Evolutionary conservation across 768 basidiomycete species (phyloP), one percentile per base, ranked within the genome.

Genomic region (Lentinula sp.): DNA sequence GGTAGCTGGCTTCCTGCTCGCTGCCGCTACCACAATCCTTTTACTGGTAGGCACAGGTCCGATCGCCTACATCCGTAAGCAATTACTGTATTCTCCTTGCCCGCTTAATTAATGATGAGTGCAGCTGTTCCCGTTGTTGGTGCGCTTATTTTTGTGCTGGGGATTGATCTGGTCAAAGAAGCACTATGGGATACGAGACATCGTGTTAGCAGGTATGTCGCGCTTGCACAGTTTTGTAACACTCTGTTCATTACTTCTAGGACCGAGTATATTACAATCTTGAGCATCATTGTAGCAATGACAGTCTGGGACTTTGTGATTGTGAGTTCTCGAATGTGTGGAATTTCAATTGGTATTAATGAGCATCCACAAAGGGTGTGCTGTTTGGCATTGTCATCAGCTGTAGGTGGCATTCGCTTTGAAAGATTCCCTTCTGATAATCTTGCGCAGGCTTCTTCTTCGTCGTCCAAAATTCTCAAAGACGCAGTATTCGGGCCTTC

Each of bases 181-280:
- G 95, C 97, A 0, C 70, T 98, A 8, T 98, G 95, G 95, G 96
- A 99, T 74, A 95, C 95, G 9, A 78, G 93, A 50, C 83, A 91
- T 73, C 86, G 95, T 15, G 93, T 93, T 21, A 94, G 86, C 79
- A 77, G 81, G 80, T 90, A 71, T 63, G 82, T 76, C 50, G 23
- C 61, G 1, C 16, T 23, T 31, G 2, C 16, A 6, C 51, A 7
- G 32, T 63, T 54, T 9, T 35, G 32, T 13, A 16, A 18, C 31
- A 55, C 1, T 8, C n/a, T 58, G 5, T 57, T 34, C 23, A 28
- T 28, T 8, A 28, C 13, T 56, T 45, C 70, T 52, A 89, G 87
- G 74, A 79, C 79, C 52, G 91, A 93, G 68, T 93, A 93, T 65
- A 79, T 93, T 64, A 94, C 91, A 2, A 93, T 94, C 53, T 71